Percentiles rank a stretch among this genome's conserved stretches.
These are phyloP conservation scores for Ilyonectria robusta DNA, from an alignment of 2,329 filamentous ascomycete species.

Conservation along the genomic window DNA sequence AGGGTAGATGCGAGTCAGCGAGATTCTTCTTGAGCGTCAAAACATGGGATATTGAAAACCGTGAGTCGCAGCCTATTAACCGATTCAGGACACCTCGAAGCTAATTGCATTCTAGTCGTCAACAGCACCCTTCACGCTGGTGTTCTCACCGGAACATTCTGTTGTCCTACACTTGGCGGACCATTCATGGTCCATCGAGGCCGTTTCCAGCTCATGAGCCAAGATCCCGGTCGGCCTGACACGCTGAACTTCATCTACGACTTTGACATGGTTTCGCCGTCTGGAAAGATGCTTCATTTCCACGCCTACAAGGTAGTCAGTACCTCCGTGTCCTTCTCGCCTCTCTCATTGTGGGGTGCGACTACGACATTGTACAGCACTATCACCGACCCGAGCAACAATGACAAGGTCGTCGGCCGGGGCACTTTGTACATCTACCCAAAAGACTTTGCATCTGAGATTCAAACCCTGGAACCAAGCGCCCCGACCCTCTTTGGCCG, in stretches of 20 bases:
- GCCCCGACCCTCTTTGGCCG: not conserved
- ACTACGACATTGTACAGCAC: conserved; percentile 75
- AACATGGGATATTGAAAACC: conserved; percentile 60
- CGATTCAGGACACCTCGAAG: not conserved
- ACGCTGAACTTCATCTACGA: conserved; percentile 73
- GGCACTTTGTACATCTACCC: conserved; percentile 71
- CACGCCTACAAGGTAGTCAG: conserved; percentile 75
- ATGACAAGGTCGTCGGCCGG: conserved; percentile 59
- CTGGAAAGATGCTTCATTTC: conserved; percentile 69
- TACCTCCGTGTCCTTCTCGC: conserved; percentile 69
- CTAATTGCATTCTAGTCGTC: conserved; percentile 46
- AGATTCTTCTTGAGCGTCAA: conserved; percentile 74
- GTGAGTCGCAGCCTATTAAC: conserved; percentile 8
- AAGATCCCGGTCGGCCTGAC: conserved; percentile 68
- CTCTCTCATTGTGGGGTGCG: conserved; percentile 70
- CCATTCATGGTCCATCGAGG: conserved; percentile 74
- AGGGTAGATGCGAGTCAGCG: conserved; percentile 66
- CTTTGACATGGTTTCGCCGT: conserved; percentile 70
- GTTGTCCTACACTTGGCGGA: conserved; percentile 32
- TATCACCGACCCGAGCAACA: conserved; percentile 60
- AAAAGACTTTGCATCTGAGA: conserved; percentile 68
- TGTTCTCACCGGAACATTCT: conserved; percentile 72
- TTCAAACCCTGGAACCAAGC: conserved; percentile 61
- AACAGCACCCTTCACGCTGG: conserved; percentile 31
- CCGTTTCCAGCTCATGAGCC: conserved; percentile 70